A percentile compares a stretch with the other conserved stretches of the same genome.
Evolutionary conservation across 192 early-diverging fungal species (phyloP).

Genomic region (Pecoramyces ruminantium): DNA sequence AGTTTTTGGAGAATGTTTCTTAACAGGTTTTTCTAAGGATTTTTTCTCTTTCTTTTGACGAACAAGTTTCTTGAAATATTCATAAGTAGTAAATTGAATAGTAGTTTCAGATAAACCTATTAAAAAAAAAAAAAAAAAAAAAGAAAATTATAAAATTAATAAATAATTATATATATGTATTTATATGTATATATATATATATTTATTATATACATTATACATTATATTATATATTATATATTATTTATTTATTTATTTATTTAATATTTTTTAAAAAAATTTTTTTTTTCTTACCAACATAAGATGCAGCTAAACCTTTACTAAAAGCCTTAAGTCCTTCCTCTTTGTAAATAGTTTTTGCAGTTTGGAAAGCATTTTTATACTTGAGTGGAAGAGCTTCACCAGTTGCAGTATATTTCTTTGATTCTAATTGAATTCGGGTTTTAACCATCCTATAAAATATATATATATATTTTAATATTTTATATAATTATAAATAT

Average conservation of each 20-base stretch:
- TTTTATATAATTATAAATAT: not conserved
- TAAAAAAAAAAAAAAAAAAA: not conserved
- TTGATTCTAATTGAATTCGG: conserved; percentile 70
- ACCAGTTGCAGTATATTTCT: conserved; percentile 7
- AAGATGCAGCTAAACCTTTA: conserved; percentile 77
- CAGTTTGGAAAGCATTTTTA: conserved; percentile 63
- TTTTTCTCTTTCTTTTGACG: conserved; percentile 1
- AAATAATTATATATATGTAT: no score
- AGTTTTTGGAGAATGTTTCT: not conserved
- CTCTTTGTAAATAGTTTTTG: conserved; percentile 40
- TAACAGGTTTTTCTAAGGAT: not conserved
- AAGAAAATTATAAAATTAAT: no score
- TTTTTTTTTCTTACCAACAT: conserved; percentile 49
- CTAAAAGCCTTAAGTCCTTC: conserved; percentile 78
- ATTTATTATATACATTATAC: not conserved
- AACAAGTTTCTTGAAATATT: conserved; percentile 58
- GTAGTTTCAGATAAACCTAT: conserved; percentile 72
- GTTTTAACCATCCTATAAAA: conserved; percentile 68
- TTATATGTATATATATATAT: not conserved
- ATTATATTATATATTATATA: no score
- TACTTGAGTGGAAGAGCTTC: conserved; percentile 20
- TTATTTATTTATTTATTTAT: no score
- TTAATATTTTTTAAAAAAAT: no score
- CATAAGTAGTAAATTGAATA: conserved; percentile 93
- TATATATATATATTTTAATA: no score